Base-by-base conservation (phyloP, 2,329 filamentous ascomycete genomes). In the Triangularia verruculosa region DNA sequence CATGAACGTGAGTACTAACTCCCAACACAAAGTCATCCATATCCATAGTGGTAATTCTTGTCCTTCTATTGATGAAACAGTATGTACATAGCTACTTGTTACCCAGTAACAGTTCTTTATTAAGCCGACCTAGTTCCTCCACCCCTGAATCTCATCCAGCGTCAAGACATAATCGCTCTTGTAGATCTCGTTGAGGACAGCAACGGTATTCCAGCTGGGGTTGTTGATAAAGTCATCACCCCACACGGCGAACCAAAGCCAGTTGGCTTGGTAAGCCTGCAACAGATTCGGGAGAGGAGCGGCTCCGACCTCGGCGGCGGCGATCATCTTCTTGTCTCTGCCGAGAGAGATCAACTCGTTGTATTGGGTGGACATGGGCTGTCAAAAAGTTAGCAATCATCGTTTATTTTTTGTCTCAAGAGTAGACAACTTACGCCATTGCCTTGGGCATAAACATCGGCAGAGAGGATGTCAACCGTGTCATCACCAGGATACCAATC, bases 201-300 rank as follows among this genome's bases (percentile, higher is more conserved):
- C 77, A 1, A 77, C 32, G 4, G 73, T 72, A 68, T 82, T 82
- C 74, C 77, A 80, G 15, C 68, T 69, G 0, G 74, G 71, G 27
- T 77, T 77, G 62, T 75, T 74, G 67, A 82, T 79, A 63, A 75
- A 82, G 0, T 75, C 74, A 3, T 77, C 78, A 11, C 72, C 72
- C 80, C 80, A 83, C 5, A 80, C 77, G 34, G 74, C 74, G 64
- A 82, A 83, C 71, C 77, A 82, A 32, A 77, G 72, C 80, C 80
- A 82, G 65, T 82, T 76, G 0, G 79, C 77, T 66, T 78, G 74
- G 65, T 81, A 82, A 3, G 77, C 76, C 65, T 76, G 72, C 3
- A 82, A 70, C 47, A 74, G 71, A 1, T 71, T 71, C 0, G 78
- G 78, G n/a, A 78, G 74, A 57, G 80, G 80, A 2, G 80, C 77